These are phyloP conservation scores for Cladobotryum protrusum DNA, from an alignment of 2,329 filamentous ascomycete species.

Conservation along the genomic window DNA sequence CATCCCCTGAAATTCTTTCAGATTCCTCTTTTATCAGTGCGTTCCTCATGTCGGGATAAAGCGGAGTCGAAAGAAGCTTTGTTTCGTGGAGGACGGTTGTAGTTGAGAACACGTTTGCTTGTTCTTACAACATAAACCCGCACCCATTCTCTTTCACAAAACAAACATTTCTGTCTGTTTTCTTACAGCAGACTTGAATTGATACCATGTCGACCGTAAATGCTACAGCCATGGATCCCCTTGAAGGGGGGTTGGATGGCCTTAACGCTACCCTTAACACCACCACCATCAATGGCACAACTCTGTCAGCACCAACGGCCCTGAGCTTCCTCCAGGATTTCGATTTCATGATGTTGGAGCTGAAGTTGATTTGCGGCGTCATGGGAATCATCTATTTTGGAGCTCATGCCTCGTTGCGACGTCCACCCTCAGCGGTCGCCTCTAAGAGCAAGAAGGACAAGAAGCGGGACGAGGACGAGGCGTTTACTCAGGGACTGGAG, in stretches of 20 bases:
- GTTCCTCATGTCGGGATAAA: no score
- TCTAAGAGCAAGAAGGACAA: slow-evolving; percentile 41
- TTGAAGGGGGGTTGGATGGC: slow-evolving; percentile 20
- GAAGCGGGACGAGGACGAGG: slow-evolving; percentile 42
- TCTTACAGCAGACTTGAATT: no score
- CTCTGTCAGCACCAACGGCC: slow-evolving; percentile 17
- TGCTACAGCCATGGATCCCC: slow-evolving; percentile 11
- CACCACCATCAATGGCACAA: slow-evolving; percentile 12
- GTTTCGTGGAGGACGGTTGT: background rate
- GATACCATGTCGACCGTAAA: slow-evolving; percentile 18
- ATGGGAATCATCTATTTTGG: slow-evolving; percentile 79
- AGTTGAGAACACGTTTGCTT: slow-evolving; percentile 12
- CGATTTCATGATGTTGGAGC: slow-evolving; percentile 40
- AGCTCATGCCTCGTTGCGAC: slow-evolving; percentile 75
- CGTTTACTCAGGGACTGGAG: slow-evolving; percentile 43
- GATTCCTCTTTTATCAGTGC: no score
- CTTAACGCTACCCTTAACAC: slow-evolving; percentile 23
- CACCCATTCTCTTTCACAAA: no score
- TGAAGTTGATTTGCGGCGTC: slow-evolving; percentile 55
- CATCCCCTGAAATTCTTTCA: no score
- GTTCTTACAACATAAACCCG: no score
- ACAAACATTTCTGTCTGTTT: no score
- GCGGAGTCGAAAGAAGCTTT: no score
- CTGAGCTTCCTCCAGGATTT: slow-evolving; percentile 27
- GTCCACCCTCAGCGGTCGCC: slow-evolving; percentile 71